Evolutionary conservation across 179 eudicot species (phyloP), one percentile per base, ranked within the genome.

Genomic region (Actinidia polygama): DNA sequence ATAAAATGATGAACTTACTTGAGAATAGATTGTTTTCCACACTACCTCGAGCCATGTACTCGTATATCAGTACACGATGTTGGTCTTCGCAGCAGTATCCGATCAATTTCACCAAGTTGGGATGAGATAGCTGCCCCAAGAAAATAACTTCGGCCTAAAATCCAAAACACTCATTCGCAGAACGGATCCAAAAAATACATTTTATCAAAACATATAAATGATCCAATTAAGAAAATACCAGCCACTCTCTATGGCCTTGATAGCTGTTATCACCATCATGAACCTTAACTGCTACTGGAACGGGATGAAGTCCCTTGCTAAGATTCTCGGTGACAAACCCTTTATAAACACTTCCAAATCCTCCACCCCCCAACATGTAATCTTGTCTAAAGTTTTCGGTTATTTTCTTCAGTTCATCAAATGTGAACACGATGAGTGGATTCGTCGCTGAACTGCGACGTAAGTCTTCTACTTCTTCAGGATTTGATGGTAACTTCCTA

Each of bases 221-320:
- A 59, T 9, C 26, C 18, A 19, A 8, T 14, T 12, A 49, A 79
- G 50, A 58, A 49, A 73, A 71, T 86, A 95, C 98, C 96, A 95
- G 94, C 98, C 98, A 95, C 85, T 95, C 98, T 84, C 95, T 88
- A 58, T 95, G 98, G 82, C 98, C 98, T 86, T 95, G 98, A 84
- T 82, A 83, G 78, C 98, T 95, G 76, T 94, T 95, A 83, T 87
- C 93, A 1, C 98, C 97, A 84, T 94, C 96, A 69, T 95, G 98
- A 84, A 93, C 97, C 88, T 95, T 94, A 72, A 95, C 98, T 46
- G 98, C 98, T 5, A 95, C 97, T 40, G 93, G 91, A 87, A 87
- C 81, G 47, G 94, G 85, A 83, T 89, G 85, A 71, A 88, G 47
- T 55, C 89, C 91, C 50, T 90, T 84, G 50, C 78, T 83, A 44